A percentile compares a stretch with the other conserved stretches of the same genome.
Conservation (phyloP, 225 moss, liverwort and hornwort genomes). For the Anthoceros angustus region DNA sequence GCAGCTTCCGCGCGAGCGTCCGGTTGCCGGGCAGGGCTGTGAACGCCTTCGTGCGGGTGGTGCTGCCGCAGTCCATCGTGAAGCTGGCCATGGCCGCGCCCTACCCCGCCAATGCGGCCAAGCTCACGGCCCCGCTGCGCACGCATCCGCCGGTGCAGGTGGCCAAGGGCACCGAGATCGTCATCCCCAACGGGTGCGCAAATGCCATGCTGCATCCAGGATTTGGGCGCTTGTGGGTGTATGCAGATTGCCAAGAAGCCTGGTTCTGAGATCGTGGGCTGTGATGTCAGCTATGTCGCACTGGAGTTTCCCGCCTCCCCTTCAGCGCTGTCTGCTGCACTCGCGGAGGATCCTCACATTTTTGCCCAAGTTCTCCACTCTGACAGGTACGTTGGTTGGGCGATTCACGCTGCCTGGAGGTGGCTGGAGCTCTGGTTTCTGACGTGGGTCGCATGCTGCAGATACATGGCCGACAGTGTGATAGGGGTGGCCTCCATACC, state of each 20-base stretch:
- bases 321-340: conserved; percentile 18
- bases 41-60: conserved; percentile 23
- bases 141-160: conserved; percentile 29
- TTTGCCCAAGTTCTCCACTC: conserved; percentile 25
- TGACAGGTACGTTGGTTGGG: conserved; percentile 17
- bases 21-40: conserved; percentile 20
- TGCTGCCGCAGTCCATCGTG: conserved; percentile 23
- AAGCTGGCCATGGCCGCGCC: conserved; percentile 16
- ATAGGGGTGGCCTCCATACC: conserved; percentile 28
- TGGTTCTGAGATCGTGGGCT: conserved; percentile 2
- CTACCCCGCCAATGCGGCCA: conserved; percentile 12
- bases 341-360: conserved; percentile 23
- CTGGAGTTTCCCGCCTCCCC: conserved; percentile 30
- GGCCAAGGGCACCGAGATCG: conserved; percentile 21
- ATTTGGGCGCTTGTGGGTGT: not conserved
- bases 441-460: conserved; percentile 6
- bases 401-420: not conserved
- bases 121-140: conserved; percentile 23
- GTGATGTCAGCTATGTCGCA: conserved; percentile 34
- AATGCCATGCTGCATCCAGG: not conserved
- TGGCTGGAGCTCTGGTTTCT: not conserved
- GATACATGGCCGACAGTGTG: conserved; percentile 24
- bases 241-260: not conserved
- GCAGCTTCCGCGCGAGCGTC: conserved; percentile 26
- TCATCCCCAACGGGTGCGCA: conserved; percentile 24